Evolutionary conservation across 306 rosid species (phyloP).

Genomic region (Senna tora): DNA sequence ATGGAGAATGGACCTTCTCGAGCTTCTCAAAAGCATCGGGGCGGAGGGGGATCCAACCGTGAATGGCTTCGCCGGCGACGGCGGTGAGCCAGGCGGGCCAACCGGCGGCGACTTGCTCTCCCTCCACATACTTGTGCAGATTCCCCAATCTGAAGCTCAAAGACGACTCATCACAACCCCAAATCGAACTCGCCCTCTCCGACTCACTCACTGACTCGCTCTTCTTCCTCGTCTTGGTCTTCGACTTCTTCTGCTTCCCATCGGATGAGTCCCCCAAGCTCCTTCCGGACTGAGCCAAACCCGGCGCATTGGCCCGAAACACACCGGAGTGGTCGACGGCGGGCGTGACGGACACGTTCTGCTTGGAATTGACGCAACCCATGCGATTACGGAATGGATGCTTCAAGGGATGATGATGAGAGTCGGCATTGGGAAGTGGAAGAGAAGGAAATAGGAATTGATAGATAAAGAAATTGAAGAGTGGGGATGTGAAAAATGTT

Average conservation of each 20-base stretch:
- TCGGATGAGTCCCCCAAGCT: conserved; percentile 49
- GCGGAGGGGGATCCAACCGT: conserved; percentile 93
- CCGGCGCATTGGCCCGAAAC: conserved; percentile 42
- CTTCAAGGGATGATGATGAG: neutral
- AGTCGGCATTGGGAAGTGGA: conserved; percentile 21
- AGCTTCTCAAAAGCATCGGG: conserved; percentile 89
- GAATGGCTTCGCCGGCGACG: conserved; percentile 94
- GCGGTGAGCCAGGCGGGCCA: conserved; percentile 98
- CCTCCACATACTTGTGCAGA: conserved; percentile 76
- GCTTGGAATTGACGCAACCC: conserved; percentile 96
- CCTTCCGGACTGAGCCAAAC: conserved; percentile 55
- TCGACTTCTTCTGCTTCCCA: conserved; percentile 38
- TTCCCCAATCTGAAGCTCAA: conserved; percentile 85
- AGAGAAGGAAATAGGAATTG: conserved; percentile 29
- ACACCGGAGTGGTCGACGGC: conserved; percentile 75
- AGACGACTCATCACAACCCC: conserved; percentile 62
- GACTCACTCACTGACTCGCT: conserved; percentile 69
- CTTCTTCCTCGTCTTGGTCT: conserved; percentile 35
- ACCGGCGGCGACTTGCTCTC: conserved; percentile 92
- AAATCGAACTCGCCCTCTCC: conserved; percentile 69
- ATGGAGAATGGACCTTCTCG: conserved; percentile 91
- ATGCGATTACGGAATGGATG: conserved; percentile 20
- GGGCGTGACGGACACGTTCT: conserved; percentile 90
- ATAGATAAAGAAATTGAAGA: too few species aligned
- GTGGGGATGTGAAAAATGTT: too few species aligned